These are phyloP conservation scores for Skeletonema costatum DNA, from an alignment of 108 stramenopile species.

Conservation along the genomic window DNA sequence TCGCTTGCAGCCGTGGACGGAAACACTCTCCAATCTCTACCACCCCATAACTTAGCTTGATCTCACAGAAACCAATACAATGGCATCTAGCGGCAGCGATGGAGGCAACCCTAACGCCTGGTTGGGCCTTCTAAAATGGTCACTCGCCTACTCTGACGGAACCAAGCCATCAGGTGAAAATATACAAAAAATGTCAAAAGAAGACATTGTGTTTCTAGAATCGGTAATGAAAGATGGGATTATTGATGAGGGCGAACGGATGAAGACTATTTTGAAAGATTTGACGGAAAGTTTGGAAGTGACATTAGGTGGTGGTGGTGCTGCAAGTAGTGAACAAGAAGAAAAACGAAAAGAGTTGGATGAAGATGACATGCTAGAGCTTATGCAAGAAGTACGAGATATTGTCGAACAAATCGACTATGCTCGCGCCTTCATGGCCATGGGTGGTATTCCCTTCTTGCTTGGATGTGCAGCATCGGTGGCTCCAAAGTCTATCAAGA, in stretches of 20 bases:
- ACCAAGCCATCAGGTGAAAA: conserved; percentile 52
- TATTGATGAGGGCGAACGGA: conserved; percentile 79
- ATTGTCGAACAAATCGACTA: conserved; percentile 93
- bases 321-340: conserved; percentile 28
- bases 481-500: conserved; percentile 54
- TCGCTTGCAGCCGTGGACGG: not conserved
- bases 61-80: not conserved
- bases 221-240: conserved; percentile 86
- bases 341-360: conserved; percentile 26
- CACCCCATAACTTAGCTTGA: no score
- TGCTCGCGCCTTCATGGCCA: conserved; percentile 72
- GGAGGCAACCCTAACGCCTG: conserved; percentile 53
- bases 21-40: no score
- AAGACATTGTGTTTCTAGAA: conserved; percentile 81
- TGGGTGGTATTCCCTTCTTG: conserved; percentile 78
- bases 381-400: conserved; percentile 83
- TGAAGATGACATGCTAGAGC: conserved; percentile 63
- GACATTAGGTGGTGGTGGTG: conserved; percentile 20
- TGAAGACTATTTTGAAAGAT: conserved; percentile 73
- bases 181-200: conserved; percentile 59
- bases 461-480: conserved; percentile 63
- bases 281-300: conserved; percentile 59
- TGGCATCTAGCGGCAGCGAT: conserved; percentile 17
- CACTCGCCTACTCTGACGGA: conserved; percentile 74
- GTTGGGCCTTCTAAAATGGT: conserved; percentile 88